A percentile compares a stretch with the other conserved stretches of the same genome.
Conservation (phyloP, 129 eudicot genomes). For the Escallonia rubra region DNA sequence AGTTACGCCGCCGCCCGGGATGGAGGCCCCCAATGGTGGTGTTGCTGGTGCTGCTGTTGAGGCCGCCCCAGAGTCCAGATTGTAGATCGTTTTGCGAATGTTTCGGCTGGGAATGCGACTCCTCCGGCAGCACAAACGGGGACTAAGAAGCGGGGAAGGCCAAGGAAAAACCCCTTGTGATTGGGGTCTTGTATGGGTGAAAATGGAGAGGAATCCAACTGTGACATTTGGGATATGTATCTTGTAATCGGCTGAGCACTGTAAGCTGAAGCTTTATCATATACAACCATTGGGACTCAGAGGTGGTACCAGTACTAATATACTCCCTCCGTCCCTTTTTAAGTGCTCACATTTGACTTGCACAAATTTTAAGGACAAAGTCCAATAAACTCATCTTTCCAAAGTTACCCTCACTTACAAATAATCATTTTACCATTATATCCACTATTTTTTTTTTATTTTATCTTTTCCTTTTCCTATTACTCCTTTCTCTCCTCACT, state of each 20-base stretch:
- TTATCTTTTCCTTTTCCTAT: too few species aligned
- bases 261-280: not conserved
- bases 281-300: not conserved
- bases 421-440: too few species aligned
- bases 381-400: too few species aligned
- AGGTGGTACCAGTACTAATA: not conserved
- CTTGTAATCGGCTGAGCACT: not conserved
- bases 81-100: conserved; percentile 20
- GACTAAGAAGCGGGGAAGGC: conserved; percentile 63
- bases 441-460: too few species aligned
- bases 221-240: not conserved
- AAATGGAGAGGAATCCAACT: too few species aligned
- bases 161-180: conserved; percentile 38
- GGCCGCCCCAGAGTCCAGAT: not conserved
- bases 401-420: too few species aligned
- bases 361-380: too few species aligned
- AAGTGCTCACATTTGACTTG: too few species aligned
- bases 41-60: conserved; percentile 7
- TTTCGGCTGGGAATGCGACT: not conserved
- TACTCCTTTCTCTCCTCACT: too few species aligned
- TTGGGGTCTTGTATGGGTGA: not conserved
- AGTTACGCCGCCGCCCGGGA: not conserved
- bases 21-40: conserved; percentile 12
- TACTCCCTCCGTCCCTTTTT: too few species aligned
- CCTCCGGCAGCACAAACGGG: conserved; percentile 10